Conservation (phyloP, 129 eudicot species). For the sunflower (Helianthus annuus) region HanXRQr2.0-SUNRISE NC_035435.2:169544832-169545331, state of each 20-base stretch:
- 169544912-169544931: neutral
- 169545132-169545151: neutral
- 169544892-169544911: neutral
- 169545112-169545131: neutral
- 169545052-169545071: conserved; percentile 62
- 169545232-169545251: conserved; percentile 61
- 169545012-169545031: conserved; percentile 73
- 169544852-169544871: conserved; percentile 30
- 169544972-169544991: conserved; percentile 72
- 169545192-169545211: conserved; percentile 55
- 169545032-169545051: conserved; percentile 60
- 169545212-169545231: conserved; percentile 61
- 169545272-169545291: neutral
- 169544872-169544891: neutral
- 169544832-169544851: conserved; percentile 80
- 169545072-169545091: conserved; percentile 70
- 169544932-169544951: conserved; percentile 52
- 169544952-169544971: conserved; percentile 70
- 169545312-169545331: neutral
- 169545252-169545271: conserved; percentile 10
- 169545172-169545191: conserved; percentile 54
- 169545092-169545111: conserved; percentile 4
- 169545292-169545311: too few relatives aligned
- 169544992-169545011: conserved; percentile 69
- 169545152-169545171: conserved; percentile 48